Conservation (phyloP, 345 rosid species). For the Angophora floribunda region DNA sequence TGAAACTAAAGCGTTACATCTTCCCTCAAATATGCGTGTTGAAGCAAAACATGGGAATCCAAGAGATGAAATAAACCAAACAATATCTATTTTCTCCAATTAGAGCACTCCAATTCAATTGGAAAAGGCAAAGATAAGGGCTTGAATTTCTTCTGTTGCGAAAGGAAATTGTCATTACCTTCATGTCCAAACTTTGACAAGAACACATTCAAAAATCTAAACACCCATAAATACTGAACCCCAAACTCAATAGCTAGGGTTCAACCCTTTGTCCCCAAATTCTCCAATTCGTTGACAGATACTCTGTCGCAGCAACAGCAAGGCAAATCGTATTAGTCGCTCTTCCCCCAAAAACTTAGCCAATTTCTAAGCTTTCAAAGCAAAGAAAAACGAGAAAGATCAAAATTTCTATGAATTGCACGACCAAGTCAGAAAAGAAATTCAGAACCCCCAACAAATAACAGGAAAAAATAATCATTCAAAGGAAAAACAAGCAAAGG, state of each 20-base stretch:
- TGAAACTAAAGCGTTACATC: not conserved
- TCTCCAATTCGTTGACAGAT: not conserved
- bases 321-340: not conserved
- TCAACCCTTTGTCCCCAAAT: not conserved
- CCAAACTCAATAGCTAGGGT: not conserved
- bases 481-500: too few relatives aligned
- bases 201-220: not conserved
- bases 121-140: not conserved
- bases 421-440: not conserved
- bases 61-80: not conserved
- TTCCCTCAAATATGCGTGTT: not conserved
- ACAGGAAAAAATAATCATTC: not conserved
- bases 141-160: not conserved
- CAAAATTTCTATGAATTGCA: not conserved
- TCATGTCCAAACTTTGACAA: not conserved
- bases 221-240: not conserved
- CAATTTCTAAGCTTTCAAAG: not conserved
- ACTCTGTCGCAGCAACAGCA: not conserved
- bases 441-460: not conserved
- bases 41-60: not conserved
- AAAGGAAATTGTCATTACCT: not conserved
- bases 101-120: not conserved
- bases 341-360: not conserved
- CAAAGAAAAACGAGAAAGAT: not conserved
- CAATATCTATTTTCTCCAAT: not conserved